Conservation (phyloP, 2,329 filamentous ascomycete genomes). For the Neofusicoccum sp. region DNA sequence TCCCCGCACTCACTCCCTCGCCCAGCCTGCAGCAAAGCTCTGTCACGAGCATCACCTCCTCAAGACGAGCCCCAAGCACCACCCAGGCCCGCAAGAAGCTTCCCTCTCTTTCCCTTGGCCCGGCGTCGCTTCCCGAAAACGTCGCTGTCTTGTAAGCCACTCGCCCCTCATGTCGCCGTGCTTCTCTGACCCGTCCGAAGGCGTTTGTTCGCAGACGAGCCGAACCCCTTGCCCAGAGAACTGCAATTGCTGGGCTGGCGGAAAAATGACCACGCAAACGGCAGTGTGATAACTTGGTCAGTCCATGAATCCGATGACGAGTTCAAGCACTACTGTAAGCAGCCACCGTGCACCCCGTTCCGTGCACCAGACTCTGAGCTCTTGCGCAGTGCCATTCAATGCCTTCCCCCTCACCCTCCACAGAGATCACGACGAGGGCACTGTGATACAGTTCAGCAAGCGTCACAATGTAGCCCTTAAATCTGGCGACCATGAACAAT, state of each 20-base stretch:
- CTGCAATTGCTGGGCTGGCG: not conserved
- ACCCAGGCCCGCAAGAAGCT: not conserved
- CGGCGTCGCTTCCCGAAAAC: not conserved
- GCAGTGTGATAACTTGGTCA: constrained; percentile 2
- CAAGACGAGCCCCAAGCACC: not conserved
- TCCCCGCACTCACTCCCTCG: not conserved
- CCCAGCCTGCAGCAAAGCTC: constrained; percentile 11
- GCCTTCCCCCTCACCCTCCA: constrained; percentile 2
- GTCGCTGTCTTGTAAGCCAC: not conserved
- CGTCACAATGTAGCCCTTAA: constrained; percentile 2
- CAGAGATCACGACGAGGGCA: not conserved
- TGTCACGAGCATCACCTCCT: constrained; percentile 1
- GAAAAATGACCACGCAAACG: not conserved
- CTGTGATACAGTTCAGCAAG: constrained; percentile 1
- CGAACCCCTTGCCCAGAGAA: not conserved
- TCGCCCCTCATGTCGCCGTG: too few relatives aligned
- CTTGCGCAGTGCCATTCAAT: not conserved
- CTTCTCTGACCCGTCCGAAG: not conserved
- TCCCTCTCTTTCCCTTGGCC: not conserved
- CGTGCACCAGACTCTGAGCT: not conserved
- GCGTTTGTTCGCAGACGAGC: not conserved
- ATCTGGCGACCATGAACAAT: not conserved
- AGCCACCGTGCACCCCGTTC: too few relatives aligned
- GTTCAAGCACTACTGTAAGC: constrained; percentile 5
- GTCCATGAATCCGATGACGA: not conserved